Evolutionary conservation across 768 basidiomycete species (phyloP), one percentile per base, ranked within the genome.

Genomic region (Pleurotus ostreatus): DNA sequence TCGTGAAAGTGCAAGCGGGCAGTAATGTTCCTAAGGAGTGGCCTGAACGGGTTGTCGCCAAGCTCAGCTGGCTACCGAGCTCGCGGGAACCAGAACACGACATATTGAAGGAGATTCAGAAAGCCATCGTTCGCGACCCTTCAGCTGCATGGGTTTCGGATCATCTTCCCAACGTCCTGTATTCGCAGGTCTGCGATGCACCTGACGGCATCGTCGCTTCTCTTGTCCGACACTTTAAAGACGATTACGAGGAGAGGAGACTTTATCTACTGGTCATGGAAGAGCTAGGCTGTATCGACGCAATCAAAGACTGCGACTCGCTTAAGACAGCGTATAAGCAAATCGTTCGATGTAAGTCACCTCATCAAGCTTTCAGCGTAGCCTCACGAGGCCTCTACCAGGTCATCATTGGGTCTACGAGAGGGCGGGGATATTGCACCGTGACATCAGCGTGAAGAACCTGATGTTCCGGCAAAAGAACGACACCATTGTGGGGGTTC

Each of bases 311-410:
- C 15, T 25, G n/a, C 6, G 16, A 13, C 11, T 2, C 9, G 15
- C 37, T 53, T 20, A 37, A 13, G 18, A 53, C 20, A 23, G 18
- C 38, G 20, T 53, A 18, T 41, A 4, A 20, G 4, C 37, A 53
- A 11, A 18, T 23, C n/a, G 51, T 53, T n/a, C 39, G 22, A 53
- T 53, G 51, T 53, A 30, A 53, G 51, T 53, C 34, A 13, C 13
- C 8, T 22, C 5, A 15, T 6, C 15, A 2, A 44, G 41, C 20
- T n/a, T 6, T 18, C n/a, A 44, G 16, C 11, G 16, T 7, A n/a
- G 2, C 5, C n/a, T 44, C 20, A 16, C 20, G 9, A 44, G 16
- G 4, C 15, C 51, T n/a, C 15, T 15, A 8, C 9, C 11, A 53
- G 51, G 51, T 41, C 51, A 40, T 5, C 11, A 7, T 12, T 53